Conservation (phyloP, 2,329 filamentous ascomycete species). For the Epichloe brachyelytri region DNA sequence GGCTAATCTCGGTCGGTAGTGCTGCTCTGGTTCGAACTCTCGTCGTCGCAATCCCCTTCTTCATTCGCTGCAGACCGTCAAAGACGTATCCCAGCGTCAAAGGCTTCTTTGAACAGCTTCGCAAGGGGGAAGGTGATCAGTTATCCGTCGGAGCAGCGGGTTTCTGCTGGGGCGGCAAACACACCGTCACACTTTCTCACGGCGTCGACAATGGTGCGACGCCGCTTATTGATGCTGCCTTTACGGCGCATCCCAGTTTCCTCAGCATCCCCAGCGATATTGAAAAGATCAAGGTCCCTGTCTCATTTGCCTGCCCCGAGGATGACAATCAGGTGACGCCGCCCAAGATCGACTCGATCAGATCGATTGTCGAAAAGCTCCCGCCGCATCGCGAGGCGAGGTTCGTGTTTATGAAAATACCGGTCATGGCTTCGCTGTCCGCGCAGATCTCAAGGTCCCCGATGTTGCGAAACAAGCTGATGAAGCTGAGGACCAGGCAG, state of each 20-base stretch:
- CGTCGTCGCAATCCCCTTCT: conserved; percentile 17
- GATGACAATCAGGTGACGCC: conserved; percentile 27
- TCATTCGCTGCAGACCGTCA: conserved; percentile 18
- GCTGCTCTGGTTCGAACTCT: conserved; percentile 15
- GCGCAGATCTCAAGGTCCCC: conserved; percentile 16
- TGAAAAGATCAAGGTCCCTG: conserved; percentile 28
- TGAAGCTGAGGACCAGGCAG: conserved; percentile 21
- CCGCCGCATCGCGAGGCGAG: conserved; percentile 21
- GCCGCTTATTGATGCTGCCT: conserved; percentile 36
- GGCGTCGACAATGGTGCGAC: conserved; percentile 18
- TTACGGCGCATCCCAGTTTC: conserved; percentile 39
- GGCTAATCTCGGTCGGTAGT: conserved; percentile 6
- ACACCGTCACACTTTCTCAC: conserved; percentile 34
- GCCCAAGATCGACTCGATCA: conserved; percentile 18
- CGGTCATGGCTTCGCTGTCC: conserved; percentile 29
- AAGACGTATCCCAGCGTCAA: conserved; percentile 21
- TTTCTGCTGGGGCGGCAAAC: conserved; percentile 52
- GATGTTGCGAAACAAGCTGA: conserved; percentile 15
- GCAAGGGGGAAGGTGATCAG: conserved; percentile 16
- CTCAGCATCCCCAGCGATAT: conserved; percentile 35
- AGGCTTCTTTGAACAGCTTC: conserved; percentile 25
- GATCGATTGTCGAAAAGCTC: conserved; percentile 22
- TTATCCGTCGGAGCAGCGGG: conserved; percentile 38
- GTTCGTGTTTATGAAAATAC: conserved; percentile 23
- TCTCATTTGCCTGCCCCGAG: conserved; percentile 34